phyloP scores from a whole-genome alignment of 441 rosid species.

The Manihot esculenta region DNA sequence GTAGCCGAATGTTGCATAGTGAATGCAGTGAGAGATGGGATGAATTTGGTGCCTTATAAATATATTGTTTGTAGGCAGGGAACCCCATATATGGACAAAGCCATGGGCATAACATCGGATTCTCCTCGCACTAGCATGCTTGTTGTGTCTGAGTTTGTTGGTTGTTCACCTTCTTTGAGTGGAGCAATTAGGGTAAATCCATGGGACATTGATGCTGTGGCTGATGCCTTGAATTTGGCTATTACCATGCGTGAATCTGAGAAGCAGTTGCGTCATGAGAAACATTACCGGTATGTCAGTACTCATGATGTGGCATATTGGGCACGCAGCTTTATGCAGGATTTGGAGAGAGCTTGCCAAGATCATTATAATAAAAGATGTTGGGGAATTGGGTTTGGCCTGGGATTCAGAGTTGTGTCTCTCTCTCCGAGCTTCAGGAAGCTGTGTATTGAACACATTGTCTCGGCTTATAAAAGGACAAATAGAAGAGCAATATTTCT shows the following conservation, averaged over 20 bases:
- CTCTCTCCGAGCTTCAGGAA: slow-evolving; percentile 81
- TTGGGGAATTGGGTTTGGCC: slow-evolving; percentile 84
- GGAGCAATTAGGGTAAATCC: slow-evolving; percentile 93
- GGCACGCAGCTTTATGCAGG: slow-evolving; percentile 71
- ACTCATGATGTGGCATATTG: slow-evolving; percentile 82
- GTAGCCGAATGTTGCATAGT: slow-evolving; percentile 83
- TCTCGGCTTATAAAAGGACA: slow-evolving; percentile 57
- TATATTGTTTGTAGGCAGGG: slow-evolving; percentile 86
- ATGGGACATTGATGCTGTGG: slow-evolving; percentile 83
- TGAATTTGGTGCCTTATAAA: slow-evolving; percentile 85
- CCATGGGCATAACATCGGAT: slow-evolving; percentile 41
- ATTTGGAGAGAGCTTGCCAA: slow-evolving; percentile 71
- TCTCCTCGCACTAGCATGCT: slow-evolving; percentile 78
- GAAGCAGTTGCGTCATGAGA: slow-evolving; percentile 82
- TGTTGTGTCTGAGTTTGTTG: slow-evolving; percentile 87
- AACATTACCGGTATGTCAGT: slow-evolving; percentile 74
- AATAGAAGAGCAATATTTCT: slow-evolving; percentile 73
- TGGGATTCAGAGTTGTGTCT: slow-evolving; percentile 74
- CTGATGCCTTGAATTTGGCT: slow-evolving; percentile 71
- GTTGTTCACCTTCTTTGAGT: slow-evolving; percentile 92
- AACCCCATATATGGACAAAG: slow-evolving; percentile 54
- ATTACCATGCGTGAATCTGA: slow-evolving; percentile 62
- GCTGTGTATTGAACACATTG: slow-evolving; percentile 54
- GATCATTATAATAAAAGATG: slow-evolving; percentile 79
- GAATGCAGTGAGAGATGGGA: slow-evolving; percentile 90